Evolutionary conservation across 371 early-diverging fungal genomes (phyloP).

Genomic region (Mortierella sp.): DNA sequence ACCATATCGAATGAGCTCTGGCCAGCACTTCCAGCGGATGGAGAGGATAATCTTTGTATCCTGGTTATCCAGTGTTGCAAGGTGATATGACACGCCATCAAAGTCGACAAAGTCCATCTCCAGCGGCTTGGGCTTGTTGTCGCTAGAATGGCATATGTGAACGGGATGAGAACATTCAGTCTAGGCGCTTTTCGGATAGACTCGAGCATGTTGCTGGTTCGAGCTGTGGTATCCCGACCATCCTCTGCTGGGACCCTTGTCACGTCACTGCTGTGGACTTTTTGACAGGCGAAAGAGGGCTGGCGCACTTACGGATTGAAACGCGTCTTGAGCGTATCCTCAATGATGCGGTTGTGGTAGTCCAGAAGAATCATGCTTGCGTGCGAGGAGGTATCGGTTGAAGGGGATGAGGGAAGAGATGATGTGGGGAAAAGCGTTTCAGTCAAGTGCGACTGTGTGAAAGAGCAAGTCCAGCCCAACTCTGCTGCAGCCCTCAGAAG

Average conservation of each 20-base stretch:
- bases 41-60: slow-evolving; percentile 81
- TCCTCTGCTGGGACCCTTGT: slow-evolving; percentile 15
- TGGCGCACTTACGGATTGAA: slow-evolving; percentile 62
- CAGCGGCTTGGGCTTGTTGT: slow-evolving; percentile 86
- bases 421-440: background rate
- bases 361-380: slow-evolving; percentile 73
- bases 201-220: background rate
- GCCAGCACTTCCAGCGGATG: slow-evolving; percentile 84
- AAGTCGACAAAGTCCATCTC: slow-evolving; percentile 92
- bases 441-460: no score
- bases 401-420: background rate
- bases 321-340: slow-evolving; percentile 67
- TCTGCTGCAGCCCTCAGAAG: background rate
- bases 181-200: no score
- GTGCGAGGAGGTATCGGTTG: slow-evolving; percentile 3
- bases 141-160: slow-evolving; percentile 24
- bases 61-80: slow-evolving; percentile 78
- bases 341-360: slow-evolving; percentile 74
- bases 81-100: slow-evolving; percentile 91
- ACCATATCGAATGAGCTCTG: slow-evolving; percentile 82
- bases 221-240: background rate
- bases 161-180: background rate
- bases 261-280: slow-evolving; percentile 25
- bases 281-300: background rate
- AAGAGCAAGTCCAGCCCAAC: no score